Conservation (phyloP, 2,329 filamentous ascomycete genomes). For the Talaromyces sp. region DNA sequence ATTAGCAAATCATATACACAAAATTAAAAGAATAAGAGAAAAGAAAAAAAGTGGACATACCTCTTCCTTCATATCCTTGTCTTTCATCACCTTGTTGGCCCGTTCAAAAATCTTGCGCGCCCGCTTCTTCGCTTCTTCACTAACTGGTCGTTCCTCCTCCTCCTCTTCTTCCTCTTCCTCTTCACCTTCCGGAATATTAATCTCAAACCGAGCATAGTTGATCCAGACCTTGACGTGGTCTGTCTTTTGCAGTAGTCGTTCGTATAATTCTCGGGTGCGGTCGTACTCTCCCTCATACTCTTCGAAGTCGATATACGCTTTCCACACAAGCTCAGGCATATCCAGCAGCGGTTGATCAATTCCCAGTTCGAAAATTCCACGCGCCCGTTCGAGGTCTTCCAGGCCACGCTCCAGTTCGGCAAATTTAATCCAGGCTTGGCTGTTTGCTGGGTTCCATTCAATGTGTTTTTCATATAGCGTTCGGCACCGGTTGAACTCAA, state of each 20-base stretch:
- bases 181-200: conserved; percentile 76
- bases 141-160: conserved; percentile 58
- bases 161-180: conserved; percentile 50
- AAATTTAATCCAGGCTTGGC: conserved; percentile 93
- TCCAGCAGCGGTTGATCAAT: conserved; percentile 77
- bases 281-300: conserved; percentile 92
- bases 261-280: conserved; percentile 73
- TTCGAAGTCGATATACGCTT: conserved; percentile 97
- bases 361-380: conserved; percentile 88
- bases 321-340: conserved; percentile 98
- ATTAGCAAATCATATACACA: conserved; percentile 24
- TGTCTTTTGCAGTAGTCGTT: conserved; percentile 88
- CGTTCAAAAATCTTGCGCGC: conserved; percentile 80
- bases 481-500: conserved; percentile 87
- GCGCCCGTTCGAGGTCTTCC: conserved; percentile 79
- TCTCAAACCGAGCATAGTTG: conserved; percentile 96
- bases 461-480: conserved; percentile 92
- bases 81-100: conserved; percentile 80
- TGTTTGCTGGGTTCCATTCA: conserved; percentile 84
- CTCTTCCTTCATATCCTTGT: conserved; percentile 86
- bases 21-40: background rate
- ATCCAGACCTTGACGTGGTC: conserved; percentile 99
- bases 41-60: conserved; percentile 31
- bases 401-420: conserved; percentile 87
- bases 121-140: conserved; percentile 75